Conservation (phyloP, 805 yeast genomes). For the Wickerhamomyces chambardii region DNA sequence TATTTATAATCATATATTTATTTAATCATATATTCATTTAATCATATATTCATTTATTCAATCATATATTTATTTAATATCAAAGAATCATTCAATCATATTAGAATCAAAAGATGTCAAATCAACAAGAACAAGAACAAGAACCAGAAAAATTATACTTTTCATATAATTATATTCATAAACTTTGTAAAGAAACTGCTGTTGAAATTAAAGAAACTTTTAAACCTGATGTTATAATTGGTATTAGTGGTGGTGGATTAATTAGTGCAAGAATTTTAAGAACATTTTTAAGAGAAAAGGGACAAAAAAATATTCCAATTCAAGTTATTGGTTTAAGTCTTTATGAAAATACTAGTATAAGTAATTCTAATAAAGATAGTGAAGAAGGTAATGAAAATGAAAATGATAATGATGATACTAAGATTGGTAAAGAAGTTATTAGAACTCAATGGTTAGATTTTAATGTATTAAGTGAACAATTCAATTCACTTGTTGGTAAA, state of each 20-base stretch:
- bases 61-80: too few relatives aligned
- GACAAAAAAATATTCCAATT: slow-evolving; percentile 59
- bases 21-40: too few relatives aligned
- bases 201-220: slow-evolving; percentile 38
- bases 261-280: slow-evolving; percentile 62
- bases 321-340: slow-evolving; percentile 63
- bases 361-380: too few relatives aligned
- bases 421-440: slow-evolving; percentile 71
- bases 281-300: slow-evolving; percentile 48
- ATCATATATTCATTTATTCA: too few relatives aligned
- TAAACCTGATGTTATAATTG: slow-evolving; percentile 49
- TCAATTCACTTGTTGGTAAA: slow-evolving; percentile 74
- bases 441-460: slow-evolving; percentile 91
- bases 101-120: too few relatives aligned
- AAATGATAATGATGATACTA: slow-evolving; percentile 28
- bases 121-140: too few relatives aligned
- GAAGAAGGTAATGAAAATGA: too few relatives aligned
- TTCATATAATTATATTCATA: slow-evolving; percentile 76
- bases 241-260: slow-evolving; percentile 71
- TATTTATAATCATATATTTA: too few relatives aligned
- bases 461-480: slow-evolving; percentile 58
- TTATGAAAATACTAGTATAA: slow-evolving; percentile 42
- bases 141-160: slow-evolving; percentile 43
- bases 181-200: slow-evolving; percentile 58
- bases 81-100: too few relatives aligned